These are phyloP conservation scores for Kodamaea suecica DNA, from an alignment of 1,139 yeast genomes.

Conservation along the genomic window DNA sequence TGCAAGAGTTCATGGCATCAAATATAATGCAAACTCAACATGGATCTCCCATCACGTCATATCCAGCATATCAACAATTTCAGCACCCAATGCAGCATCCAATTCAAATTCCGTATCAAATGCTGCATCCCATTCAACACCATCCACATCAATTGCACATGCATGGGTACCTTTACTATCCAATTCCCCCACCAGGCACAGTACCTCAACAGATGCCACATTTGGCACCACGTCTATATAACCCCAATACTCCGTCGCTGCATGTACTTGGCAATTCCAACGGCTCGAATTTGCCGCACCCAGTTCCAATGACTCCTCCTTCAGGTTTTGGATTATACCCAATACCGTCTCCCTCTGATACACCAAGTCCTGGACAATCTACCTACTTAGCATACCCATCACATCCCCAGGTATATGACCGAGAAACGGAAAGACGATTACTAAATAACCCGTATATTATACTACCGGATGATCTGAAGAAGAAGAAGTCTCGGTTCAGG, in stretches of 20 bases:
- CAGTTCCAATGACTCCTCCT: background rate
- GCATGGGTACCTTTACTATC: background rate
- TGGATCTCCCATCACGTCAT: background rate
- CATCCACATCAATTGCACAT: background rate
- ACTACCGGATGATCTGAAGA: constrained; percentile 20
- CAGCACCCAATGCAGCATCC: background rate
- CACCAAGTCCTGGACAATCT: background rate
- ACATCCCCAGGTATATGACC: constrained; percentile 17
- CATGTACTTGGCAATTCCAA: no score
- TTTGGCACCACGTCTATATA: no score
- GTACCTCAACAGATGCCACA: no score
- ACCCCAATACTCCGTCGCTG: no score
- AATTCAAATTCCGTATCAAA: background rate
- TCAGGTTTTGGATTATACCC: background rate
- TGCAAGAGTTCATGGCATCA: background rate
- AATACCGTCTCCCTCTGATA: background rate
- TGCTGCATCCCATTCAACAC: background rate
- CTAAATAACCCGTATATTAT: constrained; percentile 34
- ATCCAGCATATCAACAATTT: no score
- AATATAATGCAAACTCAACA: background rate
- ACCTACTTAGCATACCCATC: constrained; percentile 4
- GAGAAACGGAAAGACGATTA: constrained; percentile 29
- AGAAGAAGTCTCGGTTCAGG: constrained; percentile 3
- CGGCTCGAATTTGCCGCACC: background rate
- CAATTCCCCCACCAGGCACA: no score